Conservation (phyloP, 164 flowering plant species). For the Vitis rupestris region DNA sequence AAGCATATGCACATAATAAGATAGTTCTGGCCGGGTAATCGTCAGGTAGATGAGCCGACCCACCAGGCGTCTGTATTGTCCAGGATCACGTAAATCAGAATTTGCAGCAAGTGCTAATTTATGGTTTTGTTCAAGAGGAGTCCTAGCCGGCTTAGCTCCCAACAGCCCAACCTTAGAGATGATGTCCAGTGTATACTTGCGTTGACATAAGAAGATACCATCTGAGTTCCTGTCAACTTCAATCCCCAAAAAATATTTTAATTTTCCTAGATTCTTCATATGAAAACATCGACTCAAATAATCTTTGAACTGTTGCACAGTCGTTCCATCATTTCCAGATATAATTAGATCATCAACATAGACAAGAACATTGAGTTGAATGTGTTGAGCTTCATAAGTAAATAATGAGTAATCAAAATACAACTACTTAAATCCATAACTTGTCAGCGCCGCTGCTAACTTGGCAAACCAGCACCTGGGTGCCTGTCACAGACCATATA, state of each 20-base stretch:
- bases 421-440: too few species aligned
- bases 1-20: conserved; percentile 5
- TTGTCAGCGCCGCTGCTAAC: too few species aligned
- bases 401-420: too few species aligned
- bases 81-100: background rate
- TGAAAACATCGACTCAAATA: background rate
- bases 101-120: background rate
- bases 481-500: too few species aligned
- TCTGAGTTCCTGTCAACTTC: background rate
- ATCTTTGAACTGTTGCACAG: too few species aligned
- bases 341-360: too few species aligned
- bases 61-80: background rate
- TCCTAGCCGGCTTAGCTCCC: background rate
- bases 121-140: conserved; percentile 1
- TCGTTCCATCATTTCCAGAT: too few species aligned
- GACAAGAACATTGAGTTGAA: too few species aligned
- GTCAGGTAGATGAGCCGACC: conserved; percentile 8
- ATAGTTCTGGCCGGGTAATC: conserved; percentile 2
- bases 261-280: background rate
- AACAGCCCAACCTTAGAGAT: background rate
- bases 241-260: background rate
- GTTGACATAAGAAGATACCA: background rate
- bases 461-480: too few species aligned
- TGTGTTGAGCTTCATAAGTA: too few species aligned
- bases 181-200: background rate